Evolutionary conservation across 768 basidiomycete species (phyloP).

Genomic region (Boletus fagicola): DNA sequence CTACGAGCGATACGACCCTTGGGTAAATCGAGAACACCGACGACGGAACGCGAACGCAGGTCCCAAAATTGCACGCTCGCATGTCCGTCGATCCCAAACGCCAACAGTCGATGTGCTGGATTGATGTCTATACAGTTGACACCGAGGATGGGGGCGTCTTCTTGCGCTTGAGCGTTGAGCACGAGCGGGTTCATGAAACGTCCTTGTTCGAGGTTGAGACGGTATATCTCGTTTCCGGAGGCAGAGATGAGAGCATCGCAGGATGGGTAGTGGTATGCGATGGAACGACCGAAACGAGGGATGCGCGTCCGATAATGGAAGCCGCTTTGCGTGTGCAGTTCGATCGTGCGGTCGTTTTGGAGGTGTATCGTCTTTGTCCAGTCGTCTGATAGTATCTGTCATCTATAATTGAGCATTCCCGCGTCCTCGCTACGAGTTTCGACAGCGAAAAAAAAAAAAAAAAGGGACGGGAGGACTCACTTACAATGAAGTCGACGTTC

Average conservation of each 20-base stretch:
- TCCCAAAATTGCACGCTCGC: constrained; percentile 97
- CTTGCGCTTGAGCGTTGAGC: constrained; percentile 43
- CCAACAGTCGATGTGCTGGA: constrained; percentile 84
- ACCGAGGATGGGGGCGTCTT: constrained; percentile 62
- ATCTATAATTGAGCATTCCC: background rate
- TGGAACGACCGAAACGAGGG: constrained; percentile 88
- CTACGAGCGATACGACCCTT: constrained; percentile 47
- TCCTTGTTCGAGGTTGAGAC: constrained; percentile 94
- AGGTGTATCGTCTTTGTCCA: constrained; percentile 99
- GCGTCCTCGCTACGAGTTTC: background rate
- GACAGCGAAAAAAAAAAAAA: background rate
- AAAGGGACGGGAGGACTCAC: constrained; percentile 44
- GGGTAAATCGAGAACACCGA: constrained; percentile 69
- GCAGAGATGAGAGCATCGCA: constrained; percentile 88
- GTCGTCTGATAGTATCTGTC: constrained; percentile 90
- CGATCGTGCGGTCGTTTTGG: constrained; percentile 92
- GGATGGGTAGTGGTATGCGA: constrained; percentile 92
- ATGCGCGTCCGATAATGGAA: constrained; percentile 91
- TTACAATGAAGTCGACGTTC: constrained; percentile 96
- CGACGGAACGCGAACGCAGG: constrained; percentile 73
- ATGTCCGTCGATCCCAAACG: constrained; percentile 84
- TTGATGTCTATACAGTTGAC: constrained; percentile 94
- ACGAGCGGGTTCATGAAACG: constrained; percentile 82
- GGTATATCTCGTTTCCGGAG: constrained; percentile 84
- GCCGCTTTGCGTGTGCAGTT: constrained; percentile 91